Percentiles rank a stretch among this genome's conserved stretches.
Conservation (phyloP, 2,329 filamentous ascomycete species). For the Leptoxyphium fumago region DNA sequence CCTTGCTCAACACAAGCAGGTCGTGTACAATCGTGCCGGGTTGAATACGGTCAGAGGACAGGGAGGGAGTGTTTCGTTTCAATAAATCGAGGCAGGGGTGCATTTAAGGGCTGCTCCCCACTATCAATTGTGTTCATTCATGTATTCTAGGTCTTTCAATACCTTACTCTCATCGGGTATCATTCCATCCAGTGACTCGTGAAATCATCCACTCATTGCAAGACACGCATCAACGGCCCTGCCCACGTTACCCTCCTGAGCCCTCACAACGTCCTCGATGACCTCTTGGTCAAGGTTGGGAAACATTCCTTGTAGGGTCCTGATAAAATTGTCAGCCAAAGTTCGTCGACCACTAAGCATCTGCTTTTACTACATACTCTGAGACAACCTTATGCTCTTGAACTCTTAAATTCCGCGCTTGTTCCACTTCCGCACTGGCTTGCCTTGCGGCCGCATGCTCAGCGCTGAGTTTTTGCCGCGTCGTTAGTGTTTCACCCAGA, state of each 20-base stretch:
- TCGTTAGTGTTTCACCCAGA: slow-evolving; percentile 8
- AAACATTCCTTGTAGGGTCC: slow-evolving; percentile 87
- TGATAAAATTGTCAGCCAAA: slow-evolving; percentile 7
- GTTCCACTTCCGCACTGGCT: slow-evolving; percentile 76
- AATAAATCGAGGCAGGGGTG: too few relatives aligned
- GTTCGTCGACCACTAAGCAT: neutral
- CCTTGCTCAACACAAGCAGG: too few relatives aligned
- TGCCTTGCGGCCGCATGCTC: slow-evolving; percentile 83
- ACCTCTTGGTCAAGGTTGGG: slow-evolving; percentile 86
- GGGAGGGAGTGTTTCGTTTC: too few relatives aligned
- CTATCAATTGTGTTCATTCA: too few relatives aligned
- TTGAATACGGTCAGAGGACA: too few relatives aligned
- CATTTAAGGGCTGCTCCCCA: too few relatives aligned
- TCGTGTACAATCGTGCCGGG: too few relatives aligned
- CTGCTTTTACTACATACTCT: slow-evolving; percentile 37
- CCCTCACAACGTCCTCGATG: slow-evolving; percentile 89
- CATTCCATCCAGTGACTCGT: too few relatives aligned
- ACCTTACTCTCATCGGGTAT: too few relatives aligned
- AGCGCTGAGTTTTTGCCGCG: slow-evolving; percentile 42
- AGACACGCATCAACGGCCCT: slow-evolving; percentile 35
- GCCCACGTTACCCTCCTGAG: slow-evolving; percentile 65
- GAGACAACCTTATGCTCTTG: slow-evolving; percentile 84
- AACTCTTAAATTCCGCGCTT: slow-evolving; percentile 67
- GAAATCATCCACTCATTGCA: slow-evolving; percentile 21
- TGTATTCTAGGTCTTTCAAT: too few relatives aligned